Base-by-base conservation (phyloP, 2,329 filamentous ascomycete genomes). In the Neofusicoccum parvum region DNA sequence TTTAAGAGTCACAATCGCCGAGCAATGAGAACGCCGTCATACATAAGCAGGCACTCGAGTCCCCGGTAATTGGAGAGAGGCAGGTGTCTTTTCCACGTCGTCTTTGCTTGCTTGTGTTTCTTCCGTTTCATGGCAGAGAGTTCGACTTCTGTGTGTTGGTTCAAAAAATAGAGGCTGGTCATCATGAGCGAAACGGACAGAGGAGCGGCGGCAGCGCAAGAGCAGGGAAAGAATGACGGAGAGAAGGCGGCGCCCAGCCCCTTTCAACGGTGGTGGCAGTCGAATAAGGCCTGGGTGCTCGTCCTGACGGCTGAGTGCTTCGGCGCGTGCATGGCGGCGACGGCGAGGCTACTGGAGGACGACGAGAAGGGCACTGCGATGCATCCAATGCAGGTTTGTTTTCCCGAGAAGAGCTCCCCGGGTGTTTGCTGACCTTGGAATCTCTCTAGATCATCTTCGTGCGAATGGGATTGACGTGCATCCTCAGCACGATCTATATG, bases 391-490 rank as follows among this genome's bases (percentile, higher is more conserved):
- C 63, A 65, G 63, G 63, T 65, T 5, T 17, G 3, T 27, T 48
- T 12, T 15, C 39, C 6, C 4, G 27, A 2, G 27, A 32, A 32
- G 27, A 32, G 1, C 27, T 7, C 1, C 6, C 5, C 27, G 27
- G 27, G 6, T 7, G 6, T 5, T 32, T 32, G 27, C 27, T 32
- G 27, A 32, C 27, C 27, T 5, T 7, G 27, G 27, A 32, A 32
- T 12, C n/a, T 37, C 5, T 20, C 17, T 11, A 85, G 78, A 88
- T 96, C 68, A 85, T 96, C 14, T 92, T 96, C 71, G 85, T 87
- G 7, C 86, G 93, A 64, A 93, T 95, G 87, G 81, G 81, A 64
- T 84, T 93, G 67, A 96, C 93, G 0, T 82, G 86, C 1, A 51
- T 90, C 2, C 81, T 88, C 56, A 89, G 89, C 66, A 85, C 84